Conservation (phyloP, 2,329 filamentous ascomycete genomes). For the Xylaria sp. region DNA sequence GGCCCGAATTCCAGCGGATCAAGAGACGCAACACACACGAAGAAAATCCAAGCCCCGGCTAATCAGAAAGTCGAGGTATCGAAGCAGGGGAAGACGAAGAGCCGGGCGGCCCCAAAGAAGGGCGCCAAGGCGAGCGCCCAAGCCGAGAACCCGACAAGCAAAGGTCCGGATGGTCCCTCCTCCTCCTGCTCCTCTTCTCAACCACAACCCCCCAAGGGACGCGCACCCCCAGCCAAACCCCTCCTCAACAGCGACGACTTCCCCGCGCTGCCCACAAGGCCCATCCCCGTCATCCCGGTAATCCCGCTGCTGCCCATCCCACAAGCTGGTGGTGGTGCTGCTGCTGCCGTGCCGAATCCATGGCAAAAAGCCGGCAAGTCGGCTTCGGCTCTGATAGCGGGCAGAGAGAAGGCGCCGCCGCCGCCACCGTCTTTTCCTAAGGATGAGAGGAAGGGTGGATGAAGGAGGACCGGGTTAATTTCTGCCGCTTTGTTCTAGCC, state of each 20-base stretch:
- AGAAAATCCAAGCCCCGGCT: background rate
- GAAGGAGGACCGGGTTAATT: background rate
- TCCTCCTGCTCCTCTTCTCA: background rate
- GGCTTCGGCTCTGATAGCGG: background rate
- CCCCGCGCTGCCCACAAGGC: slow-evolving; percentile 7
- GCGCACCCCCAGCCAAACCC: background rate
- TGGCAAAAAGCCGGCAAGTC: background rate
- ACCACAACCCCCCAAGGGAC: background rate
- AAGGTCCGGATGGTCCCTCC: background rate
- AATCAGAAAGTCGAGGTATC: background rate
- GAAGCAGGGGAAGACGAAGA: slow-evolving; percentile 12
- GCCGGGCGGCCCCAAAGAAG: slow-evolving; percentile 1
- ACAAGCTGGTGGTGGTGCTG: background rate
- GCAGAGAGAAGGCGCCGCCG: no score
- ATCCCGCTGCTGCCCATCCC: slow-evolving; percentile 17
- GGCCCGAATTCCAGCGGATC: background rate
- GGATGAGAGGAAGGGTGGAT: slow-evolving; percentile 33
- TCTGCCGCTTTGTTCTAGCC: background rate
- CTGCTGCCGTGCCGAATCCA: background rate
- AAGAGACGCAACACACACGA: background rate
- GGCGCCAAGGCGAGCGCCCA: background rate
- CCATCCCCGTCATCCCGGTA: slow-evolving; percentile 5
- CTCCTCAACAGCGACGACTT: slow-evolving; percentile 10
- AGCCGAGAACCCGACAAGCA: background rate
- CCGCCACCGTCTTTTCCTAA: no score